phyloP scores from a whole-genome alignment of 2,329 filamentous ascomycete species.

The Dothideomycetes sp. region DNA sequence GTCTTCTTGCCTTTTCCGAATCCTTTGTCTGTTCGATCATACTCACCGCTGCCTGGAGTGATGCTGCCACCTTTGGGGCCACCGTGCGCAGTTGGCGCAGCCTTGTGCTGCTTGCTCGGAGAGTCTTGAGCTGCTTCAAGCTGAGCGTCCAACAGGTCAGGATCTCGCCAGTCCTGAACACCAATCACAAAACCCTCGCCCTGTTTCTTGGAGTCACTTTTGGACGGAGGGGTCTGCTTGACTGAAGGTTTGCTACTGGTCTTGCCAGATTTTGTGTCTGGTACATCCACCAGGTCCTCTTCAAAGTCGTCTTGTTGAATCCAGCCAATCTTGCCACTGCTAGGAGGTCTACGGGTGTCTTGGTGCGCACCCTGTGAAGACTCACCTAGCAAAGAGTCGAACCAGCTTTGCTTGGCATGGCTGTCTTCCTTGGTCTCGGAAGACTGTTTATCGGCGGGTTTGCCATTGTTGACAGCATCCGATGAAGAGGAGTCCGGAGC shows the following conservation, averaged over 20 bases:
- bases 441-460: neutral
- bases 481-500: neutral
- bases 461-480: neutral
- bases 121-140: constrained; percentile 13
- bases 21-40: constrained; percentile 25
- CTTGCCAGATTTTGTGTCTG: constrained; percentile 9
- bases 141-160: constrained; percentile 46
- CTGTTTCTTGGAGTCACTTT: constrained; percentile 16
- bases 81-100: constrained; percentile 21
- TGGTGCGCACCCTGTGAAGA: constrained; percentile 6
- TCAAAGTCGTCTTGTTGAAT: constrained; percentile 57
- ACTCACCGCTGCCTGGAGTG: constrained; percentile 63
- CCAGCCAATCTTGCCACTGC: constrained; percentile 66
- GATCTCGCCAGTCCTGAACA: constrained; percentile 79
- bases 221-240: constrained; percentile 19
- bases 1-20: constrained; percentile 1
- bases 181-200: constrained; percentile 66
- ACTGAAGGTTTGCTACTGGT: constrained; percentile 11
- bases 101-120: constrained; percentile 16
- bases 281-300: constrained; percentile 24
- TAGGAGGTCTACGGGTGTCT: constrained; percentile 54
- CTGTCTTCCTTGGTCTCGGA: constrained; percentile 5
- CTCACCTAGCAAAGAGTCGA: constrained; percentile 30
- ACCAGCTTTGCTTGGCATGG: constrained; percentile 23
- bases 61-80: constrained; percentile 54